phyloP scores from a whole-genome alignment of 2,329 filamentous ascomycete genomes.

The Cercospora canescens region DNA sequence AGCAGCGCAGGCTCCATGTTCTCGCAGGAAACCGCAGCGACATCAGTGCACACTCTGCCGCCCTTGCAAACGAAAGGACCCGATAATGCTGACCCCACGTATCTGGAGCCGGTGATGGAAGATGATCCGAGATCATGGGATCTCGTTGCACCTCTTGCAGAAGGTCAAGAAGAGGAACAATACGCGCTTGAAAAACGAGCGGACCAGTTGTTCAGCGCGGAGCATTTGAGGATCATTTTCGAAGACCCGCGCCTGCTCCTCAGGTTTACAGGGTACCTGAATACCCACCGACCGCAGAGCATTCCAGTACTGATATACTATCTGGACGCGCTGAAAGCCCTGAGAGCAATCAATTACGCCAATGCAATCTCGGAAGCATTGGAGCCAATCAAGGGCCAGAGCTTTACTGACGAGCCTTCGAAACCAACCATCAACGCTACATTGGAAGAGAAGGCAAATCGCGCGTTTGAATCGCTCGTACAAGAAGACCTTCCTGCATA shows the following conservation, averaged over 20 bases:
- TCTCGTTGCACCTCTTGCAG: slow-evolving; percentile 46
- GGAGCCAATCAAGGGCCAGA: slow-evolving; percentile 55
- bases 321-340: slow-evolving; percentile 68
- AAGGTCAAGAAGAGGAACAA: slow-evolving; percentile 29
- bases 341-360: slow-evolving; percentile 69
- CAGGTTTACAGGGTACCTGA: slow-evolving; percentile 68
- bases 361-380: slow-evolving; percentile 67
- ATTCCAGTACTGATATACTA: slow-evolving; percentile 70
- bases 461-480: slow-evolving; percentile 65
- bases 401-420: slow-evolving; percentile 55
- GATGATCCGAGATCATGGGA: slow-evolving; percentile 57
- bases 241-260: slow-evolving; percentile 62
- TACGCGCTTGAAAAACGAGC: slow-evolving; percentile 65
- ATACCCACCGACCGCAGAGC: slow-evolving; percentile 59
- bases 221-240: slow-evolving; percentile 67
- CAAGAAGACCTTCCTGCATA: slow-evolving; percentile 71
- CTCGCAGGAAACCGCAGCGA: slow-evolving; percentile 39
- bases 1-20: slow-evolving; percentile 38
- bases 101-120: slow-evolving; percentile 51
- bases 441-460: slow-evolving; percentile 63
- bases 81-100: slow-evolving; percentile 42
- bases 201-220: slow-evolving; percentile 64
- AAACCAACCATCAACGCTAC: slow-evolving; percentile 57
- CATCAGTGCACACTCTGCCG: slow-evolving; percentile 38
- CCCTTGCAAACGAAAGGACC: slow-evolving; percentile 48